Base-by-base conservation (phyloP, 208 protist genomes). In the Crithidia fasciculata region DNA sequence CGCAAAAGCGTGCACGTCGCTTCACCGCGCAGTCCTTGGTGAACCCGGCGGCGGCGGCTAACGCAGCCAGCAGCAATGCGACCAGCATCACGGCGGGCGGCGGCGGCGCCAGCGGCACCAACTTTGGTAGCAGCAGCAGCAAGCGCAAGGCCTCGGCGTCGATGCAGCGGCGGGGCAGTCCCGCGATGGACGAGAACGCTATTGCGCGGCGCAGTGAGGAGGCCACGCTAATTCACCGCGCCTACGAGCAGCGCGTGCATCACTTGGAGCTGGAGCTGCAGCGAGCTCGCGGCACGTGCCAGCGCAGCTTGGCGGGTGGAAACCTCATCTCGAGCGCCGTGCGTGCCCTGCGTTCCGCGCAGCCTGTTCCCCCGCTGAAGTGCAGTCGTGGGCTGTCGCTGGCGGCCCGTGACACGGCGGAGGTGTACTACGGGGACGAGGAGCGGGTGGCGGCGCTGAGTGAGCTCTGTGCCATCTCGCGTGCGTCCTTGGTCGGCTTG, bases 291-390 rank as follows among this genome's bases (percentile, higher is more conserved):
- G 74, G 77, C 47, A 75, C 83, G 15, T 93, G 87, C 61, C 70
- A 67, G 65, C 88, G 89, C 56, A 82, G 88, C 45, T 82, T 91
- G 57, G 86, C 84, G 5, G 91, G 83, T 18, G 89, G 86, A 40
- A 94, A 93, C 39, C 4, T 88, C 0, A 88, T 96, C 40, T 72
- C 90, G 0, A 84, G 87, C 39, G 84, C 76, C n/a, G 81, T 91
- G 45, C 77, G 80, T 5, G 80, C 77, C 2, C 77, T 96, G 49
- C 75, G 78, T 10, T 68, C 83, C 9, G 82, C 82, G 43, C 55
- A 41, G 40, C 62, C 86, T 28, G 81, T 74, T 15, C 84, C 78
- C 5, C 63, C 67, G 13, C 72, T 94, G 57, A 67, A 68, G 53
- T 67, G 44, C 50, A 87, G 83, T 74, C 82, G 89, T 15, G 83